These are phyloP conservation scores for Oehlia diaphana DNA, from an alignment of 192 early-diverging fungal species.

Conservation along the genomic window DNA sequence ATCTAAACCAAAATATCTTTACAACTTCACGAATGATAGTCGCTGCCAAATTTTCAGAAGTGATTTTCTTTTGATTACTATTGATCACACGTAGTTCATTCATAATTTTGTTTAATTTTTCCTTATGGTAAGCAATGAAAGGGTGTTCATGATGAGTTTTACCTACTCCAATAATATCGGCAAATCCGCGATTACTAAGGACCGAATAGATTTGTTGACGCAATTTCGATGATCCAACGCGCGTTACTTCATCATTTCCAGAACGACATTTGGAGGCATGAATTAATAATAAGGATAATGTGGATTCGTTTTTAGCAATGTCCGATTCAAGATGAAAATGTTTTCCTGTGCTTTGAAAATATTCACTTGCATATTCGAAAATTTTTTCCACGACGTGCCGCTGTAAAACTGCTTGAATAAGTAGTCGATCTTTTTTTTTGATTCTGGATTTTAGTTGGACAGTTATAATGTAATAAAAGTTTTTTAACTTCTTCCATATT, in stretches of 20 bases:
- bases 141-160: not conserved
- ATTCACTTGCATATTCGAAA: not conserved
- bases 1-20: slow-evolving; percentile 3
- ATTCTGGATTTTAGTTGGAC: too few species aligned
- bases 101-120: not conserved
- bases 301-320: not conserved
- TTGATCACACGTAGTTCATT: not conserved
- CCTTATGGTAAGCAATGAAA: not conserved
- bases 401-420: not conserved
- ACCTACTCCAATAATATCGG: too few species aligned
- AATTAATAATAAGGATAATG: not conserved
- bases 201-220: not conserved
- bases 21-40: not conserved
- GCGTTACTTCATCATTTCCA: not conserved
- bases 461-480: not conserved
- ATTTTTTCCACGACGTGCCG: not conserved
- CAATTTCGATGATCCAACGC: not conserved
- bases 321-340: not conserved
- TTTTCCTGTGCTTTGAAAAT: not conserved
- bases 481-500: not conserved
- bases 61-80: not conserved
- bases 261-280: not conserved
- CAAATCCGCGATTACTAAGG: not conserved
- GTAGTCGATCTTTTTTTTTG: not conserved
- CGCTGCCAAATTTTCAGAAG: not conserved